Evolutionary conservation across 768 basidiomycete species (phyloP), one percentile per base, ranked within the genome.

Genomic region (Phylloporus arenicola): DNA sequence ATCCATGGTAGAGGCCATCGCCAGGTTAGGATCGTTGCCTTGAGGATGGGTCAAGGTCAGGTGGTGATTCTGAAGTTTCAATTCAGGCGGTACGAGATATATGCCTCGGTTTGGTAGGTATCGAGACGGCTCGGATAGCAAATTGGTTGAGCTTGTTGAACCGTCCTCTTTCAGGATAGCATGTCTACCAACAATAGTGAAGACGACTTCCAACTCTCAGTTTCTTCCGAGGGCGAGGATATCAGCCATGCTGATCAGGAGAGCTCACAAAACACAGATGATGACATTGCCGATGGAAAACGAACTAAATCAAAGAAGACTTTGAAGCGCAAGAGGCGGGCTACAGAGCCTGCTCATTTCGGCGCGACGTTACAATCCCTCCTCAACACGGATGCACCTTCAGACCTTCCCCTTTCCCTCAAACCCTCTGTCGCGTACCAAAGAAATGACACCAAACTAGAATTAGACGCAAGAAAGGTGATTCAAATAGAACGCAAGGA

Each of bases 301-400:
- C 68, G 64, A 39, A 63, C 69, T 61, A 91, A 90, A 66, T 91
- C 89, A 14, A 82, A 78, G 50, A 84, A 89, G 66, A 92, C 89
- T 0, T 69, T 79, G 46, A 92, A 92, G 67, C 79, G 90, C 58
- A 92, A 91, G 75, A 77, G 86, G 29, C 75, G 90, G 50, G 90
- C 90, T 20, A 88, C 88, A 6, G 81, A 79, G 50, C 75, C 84
- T 16, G 77, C 81, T 27, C 79, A 79, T 48, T 92, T 92, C 60
- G 90, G 88, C 53, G 75, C 78, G 41, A 83, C 86, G 9, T 74
- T 92, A 24, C 82, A 87, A 61, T 79, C 80, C 19, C 72, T 92
- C 47, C 74, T 92, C 47, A 74, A 74, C 52, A 92, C 90, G 24
- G 74, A 85, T 58, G 75, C 82, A 20, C 86, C 88, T 14, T 84